Evolutionary conservation across 495 filamentous ascomycete genomes (phyloP).

Genomic region (Ramalina intermedia): DNA sequence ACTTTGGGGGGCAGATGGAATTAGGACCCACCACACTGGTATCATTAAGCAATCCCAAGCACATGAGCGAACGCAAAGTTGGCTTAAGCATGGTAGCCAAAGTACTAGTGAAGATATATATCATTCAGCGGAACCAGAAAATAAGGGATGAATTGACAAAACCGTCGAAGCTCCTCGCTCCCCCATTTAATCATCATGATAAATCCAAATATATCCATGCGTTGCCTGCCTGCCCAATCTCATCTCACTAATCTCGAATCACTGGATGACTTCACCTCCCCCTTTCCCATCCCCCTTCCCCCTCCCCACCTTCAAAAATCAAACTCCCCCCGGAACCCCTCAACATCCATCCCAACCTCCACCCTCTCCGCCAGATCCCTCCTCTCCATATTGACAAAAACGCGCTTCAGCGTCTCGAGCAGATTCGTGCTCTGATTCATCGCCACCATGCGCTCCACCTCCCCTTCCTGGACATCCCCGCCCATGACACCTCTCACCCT

Average conservation of each 20-base stretch:
- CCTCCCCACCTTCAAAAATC: conserved; percentile 39
- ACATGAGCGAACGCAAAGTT: too few species aligned
- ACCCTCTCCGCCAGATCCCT: conserved; percentile 80
- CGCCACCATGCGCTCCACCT: conserved; percentile 63
- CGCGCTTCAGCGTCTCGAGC: conserved; percentile 80
- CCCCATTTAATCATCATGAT: too few species aligned
- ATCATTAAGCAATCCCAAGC: too few species aligned
- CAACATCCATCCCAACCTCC: conserved; percentile 76
- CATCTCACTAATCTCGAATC: background rate
- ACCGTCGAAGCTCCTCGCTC: too few species aligned
- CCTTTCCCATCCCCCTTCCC: background rate
- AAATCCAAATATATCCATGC: background rate
- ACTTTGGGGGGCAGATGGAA: too few species aligned
- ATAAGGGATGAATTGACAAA: too few species aligned
- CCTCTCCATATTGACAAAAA: conserved; percentile 87
- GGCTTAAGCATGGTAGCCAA: too few species aligned
- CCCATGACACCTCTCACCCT: conserved; percentile 71
- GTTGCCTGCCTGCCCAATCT: background rate
- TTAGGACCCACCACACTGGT: too few species aligned
- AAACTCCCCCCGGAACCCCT: conserved; percentile 71
- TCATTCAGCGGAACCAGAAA: too few species aligned
- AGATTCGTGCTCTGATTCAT: conserved; percentile 96
- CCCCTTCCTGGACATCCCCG: conserved; percentile 42
- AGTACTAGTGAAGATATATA: too few species aligned
- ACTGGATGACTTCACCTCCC: too few species aligned